A percentile compares a stretch with the other conserved stretches of the same genome.
Conservation (phyloP, 345 rosid species). For the Brassica nigra region DNA sequence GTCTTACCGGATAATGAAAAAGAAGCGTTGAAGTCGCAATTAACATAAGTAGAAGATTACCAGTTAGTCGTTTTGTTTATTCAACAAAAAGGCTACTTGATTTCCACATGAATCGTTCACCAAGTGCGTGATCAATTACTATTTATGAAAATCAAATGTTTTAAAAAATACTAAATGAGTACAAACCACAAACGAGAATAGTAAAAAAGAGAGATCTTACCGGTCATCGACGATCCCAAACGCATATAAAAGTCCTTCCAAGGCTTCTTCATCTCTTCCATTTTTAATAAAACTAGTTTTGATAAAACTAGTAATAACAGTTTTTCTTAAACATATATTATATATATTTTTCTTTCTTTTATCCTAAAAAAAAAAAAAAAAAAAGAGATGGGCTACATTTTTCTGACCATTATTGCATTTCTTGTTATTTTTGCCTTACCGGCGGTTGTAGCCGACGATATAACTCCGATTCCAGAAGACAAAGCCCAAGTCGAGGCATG, state of each 20-base stretch:
- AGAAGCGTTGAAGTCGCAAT: too few relatives aligned
- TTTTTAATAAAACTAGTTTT: not conserved
- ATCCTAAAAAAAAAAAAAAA: not conserved
- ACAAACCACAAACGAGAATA: conserved; percentile 30
- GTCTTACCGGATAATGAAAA: too few relatives aligned
- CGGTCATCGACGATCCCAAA: conserved; percentile 12
- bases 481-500: conserved; percentile 39
- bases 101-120: not conserved
- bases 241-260: not conserved
- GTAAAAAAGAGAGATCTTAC: conserved; percentile 3
- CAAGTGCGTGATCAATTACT: not conserved
- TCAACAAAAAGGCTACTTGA: not conserved
- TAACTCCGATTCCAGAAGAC: conserved; percentile 45
- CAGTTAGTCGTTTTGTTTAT: too few relatives aligned
- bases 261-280: conserved; percentile 7
- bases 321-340: not conserved
- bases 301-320: not conserved
- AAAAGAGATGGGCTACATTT: conserved; percentile 18
- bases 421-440: conserved; percentile 20
- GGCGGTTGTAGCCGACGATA: conserved; percentile 30
- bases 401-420: not conserved
- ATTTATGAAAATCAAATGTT: not conserved
- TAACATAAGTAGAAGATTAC: too few relatives aligned
- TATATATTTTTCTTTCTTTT: not conserved
- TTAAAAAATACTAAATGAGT: not conserved